These are phyloP conservation scores for Liriodendron chinense DNA, from an alignment of 164 flowering plant species.

Conservation along the genomic window DNA sequence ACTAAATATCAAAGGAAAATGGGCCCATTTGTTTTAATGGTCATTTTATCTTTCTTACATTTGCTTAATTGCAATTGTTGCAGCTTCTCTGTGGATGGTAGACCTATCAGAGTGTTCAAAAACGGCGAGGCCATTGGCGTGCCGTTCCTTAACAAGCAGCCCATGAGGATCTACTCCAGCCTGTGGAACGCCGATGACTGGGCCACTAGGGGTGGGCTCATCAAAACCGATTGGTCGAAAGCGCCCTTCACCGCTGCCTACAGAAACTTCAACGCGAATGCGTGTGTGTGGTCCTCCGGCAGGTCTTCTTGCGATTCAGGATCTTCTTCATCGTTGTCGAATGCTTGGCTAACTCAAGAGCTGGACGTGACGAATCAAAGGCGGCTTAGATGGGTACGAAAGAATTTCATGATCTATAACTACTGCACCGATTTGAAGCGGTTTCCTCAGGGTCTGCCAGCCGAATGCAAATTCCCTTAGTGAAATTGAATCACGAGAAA, in stretches of 20 bases:
- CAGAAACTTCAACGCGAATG: slow-evolving; percentile 6
- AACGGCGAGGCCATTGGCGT: not conserved
- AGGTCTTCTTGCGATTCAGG: slow-evolving; percentile 16
- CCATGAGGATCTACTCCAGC: slow-evolving; percentile 12
- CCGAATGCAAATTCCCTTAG: slow-evolving; percentile 12
- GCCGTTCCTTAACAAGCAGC: slow-evolving; percentile 6
- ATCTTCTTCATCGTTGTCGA: not conserved
- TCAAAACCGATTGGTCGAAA: slow-evolving; percentile 19
- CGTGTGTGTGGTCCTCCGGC: slow-evolving; percentile 14
- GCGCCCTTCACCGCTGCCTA: slow-evolving; percentile 28
- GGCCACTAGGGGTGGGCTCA: slow-evolving; percentile 9
- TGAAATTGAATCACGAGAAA: too few relatives aligned
- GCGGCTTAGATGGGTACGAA: slow-evolving; percentile 12
- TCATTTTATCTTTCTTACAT: not conserved
- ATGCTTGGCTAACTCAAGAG: slow-evolving; percentile 9
- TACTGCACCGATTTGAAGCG: slow-evolving; percentile 26
- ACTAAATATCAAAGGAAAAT: too few relatives aligned
- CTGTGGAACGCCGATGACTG: slow-evolving; percentile 13
- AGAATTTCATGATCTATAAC: slow-evolving; percentile 28
- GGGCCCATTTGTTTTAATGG: too few relatives aligned
- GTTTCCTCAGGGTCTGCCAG: slow-evolving; percentile 24
- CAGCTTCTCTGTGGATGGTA: slow-evolving; percentile 12
- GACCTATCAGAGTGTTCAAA: slow-evolving; percentile 6
- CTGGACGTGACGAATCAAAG: slow-evolving; percentile 12
- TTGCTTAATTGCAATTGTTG: too few relatives aligned